Percentiles rank a stretch among this genome's conserved stretches.
Conservation (phyloP, 352 stramenopile genomes). For the Pythium folliculosum region DNA sequence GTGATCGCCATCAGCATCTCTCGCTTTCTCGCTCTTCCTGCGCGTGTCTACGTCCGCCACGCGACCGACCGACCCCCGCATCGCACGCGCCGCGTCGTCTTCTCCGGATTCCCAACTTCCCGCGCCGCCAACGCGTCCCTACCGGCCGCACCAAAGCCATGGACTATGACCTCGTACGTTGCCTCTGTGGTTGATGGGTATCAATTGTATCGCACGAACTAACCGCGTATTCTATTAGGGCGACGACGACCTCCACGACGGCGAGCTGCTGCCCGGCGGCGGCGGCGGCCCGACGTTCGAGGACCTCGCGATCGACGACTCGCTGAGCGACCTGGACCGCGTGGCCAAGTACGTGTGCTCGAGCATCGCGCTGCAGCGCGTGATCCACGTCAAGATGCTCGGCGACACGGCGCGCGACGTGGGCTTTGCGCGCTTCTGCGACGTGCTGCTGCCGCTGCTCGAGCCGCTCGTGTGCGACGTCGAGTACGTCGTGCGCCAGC, state of each 20-base stretch:
- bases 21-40: no score
- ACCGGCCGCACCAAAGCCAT: constrained; percentile 24
- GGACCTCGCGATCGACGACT: constrained; percentile 98
- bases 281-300: constrained; percentile 93
- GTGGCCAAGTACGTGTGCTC: constrained; percentile 95
- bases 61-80: background rate
- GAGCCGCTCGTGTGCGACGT: constrained; percentile 85
- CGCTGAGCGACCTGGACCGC: constrained; percentile 93
- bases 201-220: background rate
- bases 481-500: constrained; percentile 95
- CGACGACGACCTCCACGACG: constrained; percentile 30
- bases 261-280: constrained; percentile 26
- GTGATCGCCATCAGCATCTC: no score
- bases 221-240: constrained; percentile 2
- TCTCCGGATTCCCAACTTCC: background rate
- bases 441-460: constrained; percentile 90
- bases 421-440: constrained; percentile 78
- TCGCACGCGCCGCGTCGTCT: background rate
- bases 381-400: constrained; percentile 87
- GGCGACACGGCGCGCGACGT: constrained; percentile 25
- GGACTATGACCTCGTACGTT: constrained; percentile 53
- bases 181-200: no score
- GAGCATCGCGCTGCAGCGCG: constrained; percentile 95
- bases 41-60: no score
- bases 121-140: background rate